Evolutionary conservation across 2,329 filamentous ascomycete species (phyloP).

Genomic region (Fusarium camptoceras): DNA sequence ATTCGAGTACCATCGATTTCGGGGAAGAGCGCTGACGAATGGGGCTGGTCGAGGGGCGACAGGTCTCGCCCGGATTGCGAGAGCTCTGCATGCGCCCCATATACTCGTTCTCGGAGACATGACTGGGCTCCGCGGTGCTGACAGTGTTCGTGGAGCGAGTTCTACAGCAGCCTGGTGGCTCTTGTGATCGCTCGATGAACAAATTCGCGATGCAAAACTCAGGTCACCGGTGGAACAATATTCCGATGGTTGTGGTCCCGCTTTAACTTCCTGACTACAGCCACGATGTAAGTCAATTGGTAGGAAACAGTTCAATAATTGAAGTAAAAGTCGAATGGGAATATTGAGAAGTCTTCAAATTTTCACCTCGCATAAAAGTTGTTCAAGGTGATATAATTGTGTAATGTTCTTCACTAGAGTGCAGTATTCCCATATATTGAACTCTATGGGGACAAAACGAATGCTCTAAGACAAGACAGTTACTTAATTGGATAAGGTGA

Average conservation of each 20-base stretch:
- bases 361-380: neutral
- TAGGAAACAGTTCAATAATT: neutral
- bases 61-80: conserved; percentile 49
- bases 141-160: conserved; percentile 44
- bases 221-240: conserved; percentile 39
- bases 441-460: neutral
- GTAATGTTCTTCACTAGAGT: neutral
- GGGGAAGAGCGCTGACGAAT: conserved; percentile 40
- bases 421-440: neutral
- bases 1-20: conserved; percentile 49
- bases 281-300: neutral
- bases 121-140: conserved; percentile 47
- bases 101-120: conserved; percentile 52
- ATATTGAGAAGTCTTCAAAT: neutral
- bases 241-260: conserved; percentile 24
- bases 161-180: conserved; percentile 41
- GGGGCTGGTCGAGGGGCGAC: conserved; percentile 40
- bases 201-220: conserved; percentile 47
- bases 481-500: neutral
- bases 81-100: conserved; percentile 52
- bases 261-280: conserved; percentile 32
- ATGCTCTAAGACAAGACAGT: neutral
- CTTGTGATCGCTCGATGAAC: conserved; percentile 38
- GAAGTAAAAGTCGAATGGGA: neutral
- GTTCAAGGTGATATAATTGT: neutral